Percentiles rank a stretch among this genome's conserved stretches.
Evolutionary conservation across 2,329 filamentous ascomycete species (phyloP).

Genomic region (Aspergillus fumigatiaffinis): DNA sequence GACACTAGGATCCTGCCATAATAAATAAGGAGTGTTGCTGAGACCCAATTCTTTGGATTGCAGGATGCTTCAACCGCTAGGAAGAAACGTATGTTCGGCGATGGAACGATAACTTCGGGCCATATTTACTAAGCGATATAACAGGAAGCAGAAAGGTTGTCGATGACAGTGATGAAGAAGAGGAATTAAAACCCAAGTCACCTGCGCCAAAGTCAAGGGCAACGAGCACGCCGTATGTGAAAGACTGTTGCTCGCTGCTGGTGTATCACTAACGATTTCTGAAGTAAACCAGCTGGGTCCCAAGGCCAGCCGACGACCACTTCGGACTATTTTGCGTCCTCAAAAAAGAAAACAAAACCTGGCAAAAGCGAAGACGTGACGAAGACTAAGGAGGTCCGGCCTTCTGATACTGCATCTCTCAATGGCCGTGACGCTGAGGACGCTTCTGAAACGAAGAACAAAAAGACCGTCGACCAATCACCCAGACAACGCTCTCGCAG

Average conservation of each 20-base stretch:
- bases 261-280: conserved; percentile 3
- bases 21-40: background rate
- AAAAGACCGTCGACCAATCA: conserved; percentile 44
- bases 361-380: conserved; percentile 25
- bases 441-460: conserved; percentile 36
- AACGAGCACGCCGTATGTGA: conserved; percentile 47
- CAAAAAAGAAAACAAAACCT: conserved; percentile 53
- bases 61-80: conserved; percentile 27
- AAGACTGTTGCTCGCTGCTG: background rate
- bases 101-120: background rate
- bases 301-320: conserved; percentile 57
- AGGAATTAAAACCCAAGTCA: conserved; percentile 46
- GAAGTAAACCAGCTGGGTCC: conserved; percentile 47
- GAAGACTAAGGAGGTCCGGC: conserved; percentile 15
- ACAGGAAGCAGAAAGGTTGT: conserved; percentile 62
- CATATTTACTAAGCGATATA: conserved; percentile 7
- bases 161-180: conserved; percentile 78
- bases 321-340: conserved; percentile 60
- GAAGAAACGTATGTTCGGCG: conserved; percentile 31
- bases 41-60: background rate
- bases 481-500: conserved; percentile 12
- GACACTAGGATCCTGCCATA: background rate
- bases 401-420: conserved; percentile 6
- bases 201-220: conserved; percentile 35
- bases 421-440: conserved; percentile 5